Percentiles rank a stretch among this genome's conserved stretches.
Evolutionary conservation across 257 asterid genomes (phyloP).

Genomic region (Plantago ovata): DNA sequence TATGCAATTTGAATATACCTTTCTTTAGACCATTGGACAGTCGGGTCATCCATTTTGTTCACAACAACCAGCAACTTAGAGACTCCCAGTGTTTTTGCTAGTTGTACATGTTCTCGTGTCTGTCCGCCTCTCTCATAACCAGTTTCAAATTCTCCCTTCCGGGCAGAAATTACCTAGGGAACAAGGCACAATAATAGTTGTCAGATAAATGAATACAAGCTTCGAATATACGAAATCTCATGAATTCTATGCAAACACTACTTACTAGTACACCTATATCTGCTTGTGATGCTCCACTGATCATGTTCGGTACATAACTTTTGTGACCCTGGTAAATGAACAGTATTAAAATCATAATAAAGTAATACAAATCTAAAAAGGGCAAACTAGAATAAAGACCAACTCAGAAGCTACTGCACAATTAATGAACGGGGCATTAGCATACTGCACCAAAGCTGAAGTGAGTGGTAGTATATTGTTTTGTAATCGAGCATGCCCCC

Average conservation of each 20-base stretch:
- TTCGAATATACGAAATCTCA: neutral
- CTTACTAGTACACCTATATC: constrained; percentile 91
- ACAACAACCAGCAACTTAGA: constrained; percentile 87
- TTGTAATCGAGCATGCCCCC: too few relatives aligned
- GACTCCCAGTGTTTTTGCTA: constrained; percentile 94
- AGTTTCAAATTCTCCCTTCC: constrained; percentile 95
- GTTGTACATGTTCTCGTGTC: constrained; percentile 97
- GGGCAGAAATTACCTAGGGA: constrained; percentile 82
- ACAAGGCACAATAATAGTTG: neutral
- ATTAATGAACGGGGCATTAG: too few relatives aligned
- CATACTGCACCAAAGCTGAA: too few relatives aligned
- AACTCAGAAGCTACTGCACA: neutral
- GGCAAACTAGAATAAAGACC: neutral
- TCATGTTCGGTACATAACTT: constrained; percentile 97
- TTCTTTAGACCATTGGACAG: constrained; percentile 92
- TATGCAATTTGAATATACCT: constrained; percentile 46
- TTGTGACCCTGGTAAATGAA: constrained; percentile 72
- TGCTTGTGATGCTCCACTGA: constrained; percentile 98
- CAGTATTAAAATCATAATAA: neutral
- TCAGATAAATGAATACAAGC: neutral
- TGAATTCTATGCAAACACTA: neutral
- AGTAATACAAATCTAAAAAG: neutral
- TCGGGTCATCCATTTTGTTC: constrained; percentile 98
- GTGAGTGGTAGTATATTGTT: too few relatives aligned
- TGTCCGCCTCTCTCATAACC: constrained; percentile 99